Evolutionary conservation across 1,284 basidiomycete species (phyloP).

Genomic region (Cystobasidium slooffiae): DNA sequence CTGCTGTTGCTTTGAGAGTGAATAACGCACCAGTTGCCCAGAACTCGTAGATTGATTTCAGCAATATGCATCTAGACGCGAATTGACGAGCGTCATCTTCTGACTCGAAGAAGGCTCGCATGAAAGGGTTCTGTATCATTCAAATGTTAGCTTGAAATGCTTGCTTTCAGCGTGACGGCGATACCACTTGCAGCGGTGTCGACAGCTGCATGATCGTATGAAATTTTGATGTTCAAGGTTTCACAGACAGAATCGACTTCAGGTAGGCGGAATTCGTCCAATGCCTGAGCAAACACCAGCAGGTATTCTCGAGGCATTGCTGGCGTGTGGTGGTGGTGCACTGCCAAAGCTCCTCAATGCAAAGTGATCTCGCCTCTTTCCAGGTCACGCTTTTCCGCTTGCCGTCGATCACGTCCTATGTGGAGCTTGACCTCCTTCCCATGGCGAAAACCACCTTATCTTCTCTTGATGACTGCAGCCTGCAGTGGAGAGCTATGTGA

Average conservation of each 20-base stretch:
- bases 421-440: not conserved
- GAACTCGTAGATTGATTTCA: constrained; percentile 67
- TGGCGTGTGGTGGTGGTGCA: not conserved
- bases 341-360: not conserved
- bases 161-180: not conserved
- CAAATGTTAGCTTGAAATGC: not conserved
- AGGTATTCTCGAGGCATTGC: constrained; percentile 46
- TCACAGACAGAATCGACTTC: constrained; percentile 48
- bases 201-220: constrained; percentile 24
- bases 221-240: constrained; percentile 44
- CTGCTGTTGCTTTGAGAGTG: constrained; percentile 1
- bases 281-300: constrained; percentile 45
- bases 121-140: constrained; percentile 65
- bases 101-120: constrained; percentile 70
- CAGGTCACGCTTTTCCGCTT: constrained; percentile 11
- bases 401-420: constrained; percentile 2
- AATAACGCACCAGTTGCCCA: constrained; percentile 54
- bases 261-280: constrained; percentile 49
- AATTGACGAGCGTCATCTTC: constrained; percentile 77
- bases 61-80: constrained; percentile 75
- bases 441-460: not conserved
- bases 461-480: too few species aligned
- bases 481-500: not conserved
- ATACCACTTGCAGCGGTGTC: constrained; percentile 21
- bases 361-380: not conserved